Evolutionary conservation across 148 eudicot genomes (phyloP), one percentile per base, ranked within the genome.

Genomic region (Rhododendron vialii): DNA sequence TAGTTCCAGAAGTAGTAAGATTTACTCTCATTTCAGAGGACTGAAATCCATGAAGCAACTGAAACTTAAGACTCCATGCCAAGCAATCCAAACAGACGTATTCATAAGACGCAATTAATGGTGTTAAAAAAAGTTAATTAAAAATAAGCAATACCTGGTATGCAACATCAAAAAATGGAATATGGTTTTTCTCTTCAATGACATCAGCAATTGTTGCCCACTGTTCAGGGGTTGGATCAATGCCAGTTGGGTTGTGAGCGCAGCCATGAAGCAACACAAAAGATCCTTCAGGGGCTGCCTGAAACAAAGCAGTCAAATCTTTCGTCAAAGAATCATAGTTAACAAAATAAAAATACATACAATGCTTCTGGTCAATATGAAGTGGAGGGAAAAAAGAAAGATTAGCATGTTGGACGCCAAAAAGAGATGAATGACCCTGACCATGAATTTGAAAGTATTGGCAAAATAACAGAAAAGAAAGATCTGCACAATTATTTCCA

Each of bases 241-340:
- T 97, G 84, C 98, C 99, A 80, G 98, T 97, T 76, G 99, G 99
- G 88, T 97, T 97, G 93, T 97, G 99, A 24, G 99, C 99, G 91
- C 98, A 97, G 45, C 98, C 99, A 85, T 97, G 99, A 87, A 97
- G 99, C 89, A 95, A 90, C 53, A 97, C 89, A 91, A 97, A 97
- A 35, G 98, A 95, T 85, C 98, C 99, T 71, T 94, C 94, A 43
- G 99, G 98, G 77, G 99, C 98, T 71, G 94, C 99, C 99, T 97
- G 92, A 79, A 90, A 87, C 22, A 84, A 18, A 84, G 48, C 47
- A 79, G 82, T 33, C 65, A 80, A 48, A 15, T 74, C 24, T 87
- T 51, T n/a, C 26, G 4, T n/a, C 47, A 5, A 53, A 47, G 48
- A 81, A 33, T 7, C 47, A 55, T 48, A 55, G 53, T 22, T 4